These are phyloP conservation scores for Wickerhamomyces bovis DNA, from an alignment of 805 yeast genomes.

Conservation along the genomic window DNA sequence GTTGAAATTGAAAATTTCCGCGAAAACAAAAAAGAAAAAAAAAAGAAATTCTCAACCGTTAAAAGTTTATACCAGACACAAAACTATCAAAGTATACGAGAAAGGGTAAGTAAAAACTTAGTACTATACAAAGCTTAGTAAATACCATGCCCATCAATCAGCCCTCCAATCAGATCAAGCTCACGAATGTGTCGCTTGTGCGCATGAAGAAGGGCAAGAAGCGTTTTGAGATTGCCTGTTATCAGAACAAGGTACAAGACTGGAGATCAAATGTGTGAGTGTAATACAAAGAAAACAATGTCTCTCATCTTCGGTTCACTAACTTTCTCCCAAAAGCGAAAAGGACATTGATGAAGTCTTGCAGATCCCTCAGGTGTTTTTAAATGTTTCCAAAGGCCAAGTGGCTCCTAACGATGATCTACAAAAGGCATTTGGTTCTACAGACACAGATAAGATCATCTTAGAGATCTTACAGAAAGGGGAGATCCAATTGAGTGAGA, in stretches of 20 bases:
- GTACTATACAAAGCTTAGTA: no score
- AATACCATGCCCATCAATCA: slow-evolving; percentile 74
- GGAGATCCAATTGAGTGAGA: slow-evolving; percentile 90
- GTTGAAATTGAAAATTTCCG: no score
- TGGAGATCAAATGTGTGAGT: slow-evolving; percentile 67
- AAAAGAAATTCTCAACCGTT: not conserved
- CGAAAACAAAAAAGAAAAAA: not conserved
- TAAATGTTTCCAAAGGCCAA: slow-evolving; percentile 90
- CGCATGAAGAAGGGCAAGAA: slow-evolving; percentile 87
- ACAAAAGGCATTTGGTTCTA: slow-evolving; percentile 63
- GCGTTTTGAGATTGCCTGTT: slow-evolving; percentile 92
- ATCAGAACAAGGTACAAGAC: slow-evolving; percentile 95
- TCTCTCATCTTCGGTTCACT: slow-evolving; percentile 1
- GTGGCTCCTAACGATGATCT: slow-evolving; percentile 87
- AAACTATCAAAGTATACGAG: no score
- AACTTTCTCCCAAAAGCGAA: slow-evolving; percentile 36
- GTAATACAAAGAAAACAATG: not conserved
- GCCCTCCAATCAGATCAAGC: slow-evolving; percentile 81
- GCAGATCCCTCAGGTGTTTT: slow-evolving; percentile 91
- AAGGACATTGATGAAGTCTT: slow-evolving; percentile 93
- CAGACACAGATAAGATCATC: slow-evolving; percentile 69
- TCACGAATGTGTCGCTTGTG: slow-evolving; percentile 92
- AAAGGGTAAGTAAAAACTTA: no score
- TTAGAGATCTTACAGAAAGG: slow-evolving; percentile 83
- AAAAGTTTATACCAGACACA: not conserved